These are phyloP conservation scores for Sporothrix sp. DNA, from an alignment of 2,329 filamentous ascomycete species.

Conservation along the genomic window DNA sequence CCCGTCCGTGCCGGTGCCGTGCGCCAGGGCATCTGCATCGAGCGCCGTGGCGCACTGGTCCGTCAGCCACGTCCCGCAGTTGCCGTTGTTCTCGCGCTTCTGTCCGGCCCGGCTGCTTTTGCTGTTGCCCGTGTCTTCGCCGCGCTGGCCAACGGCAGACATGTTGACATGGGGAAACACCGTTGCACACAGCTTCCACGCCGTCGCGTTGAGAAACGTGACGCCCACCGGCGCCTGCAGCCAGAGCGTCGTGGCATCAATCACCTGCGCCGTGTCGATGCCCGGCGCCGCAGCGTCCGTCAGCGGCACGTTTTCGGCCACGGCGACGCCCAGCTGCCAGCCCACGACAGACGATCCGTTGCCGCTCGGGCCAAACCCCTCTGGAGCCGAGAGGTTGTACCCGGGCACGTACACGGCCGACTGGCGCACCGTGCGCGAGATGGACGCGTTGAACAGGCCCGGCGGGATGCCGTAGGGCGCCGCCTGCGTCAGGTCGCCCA, in stretches of 20 bases:
- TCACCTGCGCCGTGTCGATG: background rate
- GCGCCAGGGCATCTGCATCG: background rate
- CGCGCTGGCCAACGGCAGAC: background rate
- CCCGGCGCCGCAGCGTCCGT: background rate
- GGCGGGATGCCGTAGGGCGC: conserved; percentile 8
- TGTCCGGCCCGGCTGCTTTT: background rate
- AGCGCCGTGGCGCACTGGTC: conserved; percentile 7
- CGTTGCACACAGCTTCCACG: conserved; percentile 12
- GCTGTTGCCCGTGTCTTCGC: background rate
- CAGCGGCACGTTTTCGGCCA: conserved; percentile 5
- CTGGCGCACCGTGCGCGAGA: background rate
- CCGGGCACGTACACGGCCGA: conserved; percentile 8
- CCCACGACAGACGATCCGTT: conserved; percentile 10
- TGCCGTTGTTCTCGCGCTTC: background rate
- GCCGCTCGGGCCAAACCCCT: conserved; percentile 7
- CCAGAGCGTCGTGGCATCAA: conserved; percentile 9
- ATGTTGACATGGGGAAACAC: conserved; percentile 11
- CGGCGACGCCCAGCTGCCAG: conserved; percentile 12
- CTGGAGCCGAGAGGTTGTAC: conserved; percentile 11
- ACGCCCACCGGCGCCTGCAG: conserved; percentile 3
- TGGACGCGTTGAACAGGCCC: background rate
- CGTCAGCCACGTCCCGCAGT: conserved; percentile 8
- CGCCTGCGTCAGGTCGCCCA: background rate
- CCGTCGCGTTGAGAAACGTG: background rate
- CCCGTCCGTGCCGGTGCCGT: conserved; percentile 2